Evolutionary conservation across 2,329 filamentous ascomycete genomes (phyloP), one percentile per base, ranked within the genome.

Genomic region (Penicillium concentricum): DNA sequence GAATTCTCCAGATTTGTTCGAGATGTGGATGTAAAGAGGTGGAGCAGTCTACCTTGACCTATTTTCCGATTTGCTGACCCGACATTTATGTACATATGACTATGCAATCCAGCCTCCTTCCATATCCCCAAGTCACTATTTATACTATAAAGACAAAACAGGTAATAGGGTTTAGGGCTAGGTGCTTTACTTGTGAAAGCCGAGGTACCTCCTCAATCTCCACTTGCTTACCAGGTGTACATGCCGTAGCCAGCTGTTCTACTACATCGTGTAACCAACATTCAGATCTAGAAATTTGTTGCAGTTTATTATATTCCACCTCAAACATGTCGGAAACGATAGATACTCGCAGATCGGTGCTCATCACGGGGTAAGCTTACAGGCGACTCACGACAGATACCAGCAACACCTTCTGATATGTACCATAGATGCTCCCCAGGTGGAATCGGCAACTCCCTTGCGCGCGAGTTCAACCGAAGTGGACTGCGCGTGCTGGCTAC

Each of bases 401-500:
- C 38, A 41, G 49, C 22, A 35, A 52, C 47, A 46, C 32, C 16
- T 20, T 37, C 51, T 65, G 28, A 59, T 32, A 24, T 39, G 38
- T 38, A 26, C 43, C 32, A 22, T 39, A 72, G 71, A 37, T 73
- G 69, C 47, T 71, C 70, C 15, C 79, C 82, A 7, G 82, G 82
- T 38, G 81, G 82, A 51, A 85, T 87, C 59, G 84, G 84, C 28
- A 79, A 86, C 64, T 79, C 80, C 16, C 76, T 87, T 15, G 82
- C 83, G 1, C 75, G 77, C 18, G 82, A 85, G 64, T 87, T 87
- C 66, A 77, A 83, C 54, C 71, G 66, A 26, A 60, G 71, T 72
- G 82, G 82, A 49, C 74, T 82, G 56, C 78, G 80, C 24, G 84
- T 87, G 52, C 80, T 87, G 53, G 83, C 82, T 13, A 85, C 83